A percentile compares a stretch with the other conserved stretches of the same genome.
phyloP scores from a whole-genome alignment of 1,284 basidiomycete species.

The Phlebopus sp. region DNA sequence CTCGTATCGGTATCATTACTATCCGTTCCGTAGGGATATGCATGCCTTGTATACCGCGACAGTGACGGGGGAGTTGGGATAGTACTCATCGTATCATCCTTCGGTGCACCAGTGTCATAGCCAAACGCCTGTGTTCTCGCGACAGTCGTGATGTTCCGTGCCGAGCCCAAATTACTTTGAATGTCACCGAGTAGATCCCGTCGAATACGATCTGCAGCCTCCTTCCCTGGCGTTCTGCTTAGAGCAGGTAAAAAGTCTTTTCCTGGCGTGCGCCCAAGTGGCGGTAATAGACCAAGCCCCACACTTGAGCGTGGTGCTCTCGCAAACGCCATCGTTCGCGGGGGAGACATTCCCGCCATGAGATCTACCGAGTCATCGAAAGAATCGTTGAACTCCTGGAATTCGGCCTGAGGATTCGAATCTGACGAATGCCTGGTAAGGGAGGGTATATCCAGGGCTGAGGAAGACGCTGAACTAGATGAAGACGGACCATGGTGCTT shows the following conservation, averaged over 20 bases:
- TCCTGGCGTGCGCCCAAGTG: slow-evolving; percentile 58
- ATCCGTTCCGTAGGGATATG: slow-evolving; percentile 38
- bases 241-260: slow-evolving; percentile 55
- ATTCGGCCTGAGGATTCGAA: slow-evolving; percentile 20
- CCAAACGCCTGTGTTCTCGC: slow-evolving; percentile 27
- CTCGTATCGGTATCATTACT: slow-evolving; percentile 41
- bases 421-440: slow-evolving; percentile 26
- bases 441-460: slow-evolving; percentile 28
- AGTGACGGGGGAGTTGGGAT: slow-evolving; percentile 66
- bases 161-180: slow-evolving; percentile 30
- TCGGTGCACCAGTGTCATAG: slow-evolving; percentile 16
- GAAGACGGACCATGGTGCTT: slow-evolving; percentile 31
- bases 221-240: slow-evolving; percentile 57
- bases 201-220: slow-evolving; percentile 66
- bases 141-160: slow-evolving; percentile 12
- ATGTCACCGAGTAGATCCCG: slow-evolving; percentile 56
- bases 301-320: slow-evolving; percentile 60
- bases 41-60: slow-evolving; percentile 50
- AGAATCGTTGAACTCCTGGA: slow-evolving; percentile 53
- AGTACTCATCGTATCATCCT: slow-evolving; percentile 62
- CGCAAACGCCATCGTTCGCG: slow-evolving; percentile 80
- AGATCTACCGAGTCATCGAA: slow-evolving; percentile 49
- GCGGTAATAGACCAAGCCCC: slow-evolving; percentile 48
- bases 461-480: slow-evolving; percentile 31
- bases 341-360: slow-evolving; percentile 77